Base-by-base conservation (phyloP, 768 basidiomycete species). In the Boletus pseudopeckii region DNA sequence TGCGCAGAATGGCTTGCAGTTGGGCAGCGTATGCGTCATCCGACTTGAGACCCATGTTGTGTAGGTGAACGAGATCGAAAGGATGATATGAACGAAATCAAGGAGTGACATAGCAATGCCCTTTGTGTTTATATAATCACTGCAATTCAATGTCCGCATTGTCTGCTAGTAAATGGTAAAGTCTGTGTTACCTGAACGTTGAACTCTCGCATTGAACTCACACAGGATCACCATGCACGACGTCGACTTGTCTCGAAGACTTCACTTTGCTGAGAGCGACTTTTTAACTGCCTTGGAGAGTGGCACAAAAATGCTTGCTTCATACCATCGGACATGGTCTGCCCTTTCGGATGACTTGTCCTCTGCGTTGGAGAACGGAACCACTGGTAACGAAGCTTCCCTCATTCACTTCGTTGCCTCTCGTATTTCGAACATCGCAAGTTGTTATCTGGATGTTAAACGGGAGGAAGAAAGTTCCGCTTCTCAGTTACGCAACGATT, bases 131-230 rank as follows among this genome's bases (percentile, higher is more conserved):
- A 50, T 44, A 30, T 20, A 1, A 38, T 52, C 18, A 6, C 5
- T 18, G 14, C 5, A 17, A 44, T 53, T 60, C 49, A 46, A 49
- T 45, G 54, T 58, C 59, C 59, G 59, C 59, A 59, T 55, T 60
- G 57, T 54, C 32, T 17, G 2, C 10, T 10, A 32, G 32, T 33
- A 33, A 33, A n/a, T n/a, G n/a, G n/a, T n/a, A n/a, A n/a, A n/a
- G n/a, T n/a, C n/a, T n/a, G n/a, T n/a, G n/a, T n/a, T n/a, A n/a
- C n/a, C n/a, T n/a, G n/a, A n/a, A n/a, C n/a, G n/a, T n/a, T n/a
- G n/a, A 24, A 24, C 24, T 24, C 24, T 24, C 24, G 24, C 4
- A 24, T 24, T 24, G 24, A 3, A 14, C 20, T 40, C 20, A 5
- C 20, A 14, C 6, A 14, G n/a, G n/a, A 22, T n/a, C 1, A 17